Evolutionary conservation across 148 eudicot genomes (phyloP), one percentile per base, ranked within the genome.

Genomic region (Vaccinium corymbosum): DNA sequence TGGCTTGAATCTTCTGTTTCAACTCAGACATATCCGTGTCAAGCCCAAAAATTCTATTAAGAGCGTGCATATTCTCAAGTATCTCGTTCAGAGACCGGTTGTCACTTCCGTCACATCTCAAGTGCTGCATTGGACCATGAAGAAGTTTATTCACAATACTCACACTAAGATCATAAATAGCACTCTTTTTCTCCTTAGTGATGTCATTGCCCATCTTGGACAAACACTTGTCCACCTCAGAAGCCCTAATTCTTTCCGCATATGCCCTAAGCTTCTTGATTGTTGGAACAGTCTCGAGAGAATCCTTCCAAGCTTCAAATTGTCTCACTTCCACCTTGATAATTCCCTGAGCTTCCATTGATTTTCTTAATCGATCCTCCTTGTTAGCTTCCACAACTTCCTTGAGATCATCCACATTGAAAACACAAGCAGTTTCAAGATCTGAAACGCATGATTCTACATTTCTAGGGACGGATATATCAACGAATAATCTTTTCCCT

Each of bases 111-210:
- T 89, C 91, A 82, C 91, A 89, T 80, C 89, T 82, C 84, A 91
- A 81, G 68, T 91, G 93, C 79, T 91, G 87, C 87, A 88, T 89
- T 49, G 93, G 93, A 75, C 93, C 93, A 56, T 91, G 93, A 61
- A 91, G 90, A n/a, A 91, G 87, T 71, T 86, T 86, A 87, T 91
- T 91, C 57, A 91, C 86, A 42, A 91, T 88, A 48, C 89, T 88
- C 38, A 80, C 2, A 53, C 89, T 87, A 56, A 91, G 89, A 77
- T 84, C 93, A 62, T 85, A 80, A 71, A 89, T 56, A 7, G 90
- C 93, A 17, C 57, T 80, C 89, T 89, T 88, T 74, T 85, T 25
- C 84, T 86, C 86, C 78, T 87, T 64, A 1, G 93, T 35, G 4
- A 88, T n/a, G 57, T 86, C 87, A 74, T 87, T 87, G 1, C 91